Percentiles rank a stretch among this genome's conserved stretches.
Conservation (phyloP, 2,329 filamentous ascomycete species). For the Aureobasidium mangrovei region DNA sequence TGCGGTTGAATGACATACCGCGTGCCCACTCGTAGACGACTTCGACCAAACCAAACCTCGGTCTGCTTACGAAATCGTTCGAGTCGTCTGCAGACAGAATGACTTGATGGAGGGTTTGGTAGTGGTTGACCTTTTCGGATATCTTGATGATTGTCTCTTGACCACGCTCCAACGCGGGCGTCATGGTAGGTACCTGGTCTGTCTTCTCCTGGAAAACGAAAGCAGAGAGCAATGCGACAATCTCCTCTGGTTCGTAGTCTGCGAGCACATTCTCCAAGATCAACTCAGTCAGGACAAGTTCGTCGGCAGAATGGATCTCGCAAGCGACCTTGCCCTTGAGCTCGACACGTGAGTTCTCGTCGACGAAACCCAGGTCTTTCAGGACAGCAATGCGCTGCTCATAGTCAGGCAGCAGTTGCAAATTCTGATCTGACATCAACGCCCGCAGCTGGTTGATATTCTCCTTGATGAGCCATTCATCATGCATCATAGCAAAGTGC, state of each 20-base stretch:
- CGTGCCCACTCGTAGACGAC: conserved; percentile 98
- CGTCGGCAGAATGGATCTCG: conserved; percentile 94
- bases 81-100: conserved; percentile 82
- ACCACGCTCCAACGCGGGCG: conserved; percentile 70
- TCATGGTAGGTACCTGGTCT: conserved; percentile 68
- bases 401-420: conserved; percentile 92
- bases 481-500: conserved; percentile 93
- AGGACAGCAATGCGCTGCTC: conserved; percentile 89
- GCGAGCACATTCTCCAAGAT: conserved; percentile 95
- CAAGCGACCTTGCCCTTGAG: conserved; percentile 98
- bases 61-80: conserved; percentile 81
- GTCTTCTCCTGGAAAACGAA: conserved; percentile 99
- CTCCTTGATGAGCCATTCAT: conserved; percentile 93
- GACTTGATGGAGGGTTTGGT: conserved; percentile 85
- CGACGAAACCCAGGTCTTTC: conserved; percentile 86
- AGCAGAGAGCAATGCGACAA: conserved; percentile 82
- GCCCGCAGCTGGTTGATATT: conserved; percentile 82
- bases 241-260: conserved; percentile 91
- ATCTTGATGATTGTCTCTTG: conserved; percentile 81
- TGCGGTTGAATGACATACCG: conserved; percentile 97
- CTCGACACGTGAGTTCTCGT: conserved; percentile 76
- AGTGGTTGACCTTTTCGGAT: conserved; percentile 82
- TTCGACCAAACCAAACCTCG: conserved; percentile 88
- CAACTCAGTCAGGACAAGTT: conserved; percentile 89
- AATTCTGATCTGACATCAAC: conserved; percentile 89